These are phyloP conservation scores for Solanum sejunctum DNA, from an alignment of 257 asterid species.

Conservation along the genomic window DNA sequence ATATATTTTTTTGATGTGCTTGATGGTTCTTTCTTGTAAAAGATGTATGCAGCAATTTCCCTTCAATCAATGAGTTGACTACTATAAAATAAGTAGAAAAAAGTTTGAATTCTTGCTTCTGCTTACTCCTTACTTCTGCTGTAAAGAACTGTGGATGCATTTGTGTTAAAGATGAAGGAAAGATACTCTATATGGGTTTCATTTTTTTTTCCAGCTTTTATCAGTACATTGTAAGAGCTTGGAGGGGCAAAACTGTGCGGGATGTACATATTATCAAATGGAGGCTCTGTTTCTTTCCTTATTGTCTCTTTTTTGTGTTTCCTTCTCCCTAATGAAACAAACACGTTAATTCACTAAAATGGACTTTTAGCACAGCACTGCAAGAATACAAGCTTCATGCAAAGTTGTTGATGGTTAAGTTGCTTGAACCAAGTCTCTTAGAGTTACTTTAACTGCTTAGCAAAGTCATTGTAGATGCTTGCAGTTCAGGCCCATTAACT, in stretches of 20 bases:
- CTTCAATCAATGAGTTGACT: neutral
- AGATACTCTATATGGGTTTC: neutral
- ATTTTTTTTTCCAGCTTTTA: neutral
- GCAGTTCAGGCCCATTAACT: neutral
- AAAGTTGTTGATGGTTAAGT: neutral
- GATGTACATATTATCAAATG: neutral
- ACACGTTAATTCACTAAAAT: neutral
- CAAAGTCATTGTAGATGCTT: neutral
- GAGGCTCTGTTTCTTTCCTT: neutral
- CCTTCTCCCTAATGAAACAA: conserved; percentile 4
- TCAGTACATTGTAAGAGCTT: neutral
- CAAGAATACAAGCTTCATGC: neutral
- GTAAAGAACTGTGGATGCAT: neutral
- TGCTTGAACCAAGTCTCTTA: neutral
- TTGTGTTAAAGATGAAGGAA: neutral
- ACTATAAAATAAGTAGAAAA: neutral
- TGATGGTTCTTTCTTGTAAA: neutral
- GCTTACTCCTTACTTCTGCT: neutral
- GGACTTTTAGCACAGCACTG: neutral
- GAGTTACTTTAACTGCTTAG: neutral
- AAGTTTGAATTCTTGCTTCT: neutral
- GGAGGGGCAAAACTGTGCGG: neutral
- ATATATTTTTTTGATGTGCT: neutral
- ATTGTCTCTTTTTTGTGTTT: conserved; percentile 1
- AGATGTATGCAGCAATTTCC: neutral